Evolutionary conservation across 176 grass and related monocot species (phyloP).

Genomic region (Eleusine indica): DNA sequence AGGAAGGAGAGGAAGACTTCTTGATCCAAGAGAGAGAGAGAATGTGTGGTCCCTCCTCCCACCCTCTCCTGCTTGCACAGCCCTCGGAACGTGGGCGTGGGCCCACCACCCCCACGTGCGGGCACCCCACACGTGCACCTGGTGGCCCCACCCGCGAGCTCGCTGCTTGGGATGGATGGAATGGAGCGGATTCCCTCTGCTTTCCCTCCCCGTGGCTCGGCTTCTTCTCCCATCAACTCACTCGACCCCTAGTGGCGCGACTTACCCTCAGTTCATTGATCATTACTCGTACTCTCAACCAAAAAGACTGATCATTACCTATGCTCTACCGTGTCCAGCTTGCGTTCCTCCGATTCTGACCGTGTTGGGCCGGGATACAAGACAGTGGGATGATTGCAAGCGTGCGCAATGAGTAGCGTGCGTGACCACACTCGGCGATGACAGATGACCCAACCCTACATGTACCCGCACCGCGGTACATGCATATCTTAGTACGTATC

Average conservation of each 20-base stretch:
- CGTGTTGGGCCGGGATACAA: no score
- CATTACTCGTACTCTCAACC: no score
- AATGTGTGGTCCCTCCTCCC: neutral
- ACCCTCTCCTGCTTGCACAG: neutral
- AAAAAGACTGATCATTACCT: no score
- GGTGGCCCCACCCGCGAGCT: no score
- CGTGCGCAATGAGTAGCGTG: no score
- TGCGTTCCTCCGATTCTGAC: no score
- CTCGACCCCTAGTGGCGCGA: no score
- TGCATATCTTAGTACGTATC: neutral
- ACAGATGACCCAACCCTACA: neutral
- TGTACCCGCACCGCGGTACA: neutral
- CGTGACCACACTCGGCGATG: no score
- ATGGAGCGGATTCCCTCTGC: conserved; percentile 27
- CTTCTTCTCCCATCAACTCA: neutral
- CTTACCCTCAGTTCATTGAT: no score
- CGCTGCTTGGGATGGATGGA: neutral
- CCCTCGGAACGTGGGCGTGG: conserved; percentile 23
- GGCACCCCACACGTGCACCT: conserved; percentile 31
- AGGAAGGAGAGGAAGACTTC: neutral
- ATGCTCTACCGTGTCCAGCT: no score
- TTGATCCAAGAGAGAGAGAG: neutral
- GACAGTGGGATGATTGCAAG: no score
- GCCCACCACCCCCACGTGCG: conserved; percentile 33
- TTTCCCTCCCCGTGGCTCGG: neutral